Evolutionary conservation across 2,329 filamentous ascomycete species (phyloP), one percentile per base, ranked within the genome.

Genomic region (Emmonsiellopsis sp.): DNA sequence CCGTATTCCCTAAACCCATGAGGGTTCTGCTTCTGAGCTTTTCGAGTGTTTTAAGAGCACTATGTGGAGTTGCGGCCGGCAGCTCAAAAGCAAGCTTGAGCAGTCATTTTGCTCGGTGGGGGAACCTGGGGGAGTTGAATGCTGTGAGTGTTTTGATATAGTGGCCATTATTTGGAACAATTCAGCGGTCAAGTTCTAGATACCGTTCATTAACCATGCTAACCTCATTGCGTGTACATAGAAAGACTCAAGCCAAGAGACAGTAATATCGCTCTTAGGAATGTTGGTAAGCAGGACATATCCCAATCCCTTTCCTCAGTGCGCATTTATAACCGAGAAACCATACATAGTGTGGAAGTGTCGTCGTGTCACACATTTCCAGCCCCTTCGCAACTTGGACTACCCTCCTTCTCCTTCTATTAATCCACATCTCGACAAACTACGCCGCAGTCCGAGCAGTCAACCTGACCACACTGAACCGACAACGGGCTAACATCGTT

Each of bases 241-340:
- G 74, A 85, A 95, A 79, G 92, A 97, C 67, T 90, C 90, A 10
- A 94, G 88, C 59, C 93, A 97, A 72, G 93, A 97, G 71, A 97
- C 92, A 0, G 83, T 95, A 16, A 88, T 98, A 54, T 92, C 89
- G 2, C 76, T 97, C 30, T 57, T 95, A 35, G 93, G 93, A 2
- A 90, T 97, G 81, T 77, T 95, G 50, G 79, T 80, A 69, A 66
- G 75, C 65, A 40, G 46, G 42, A 38, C 3, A 8, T 4, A 7
- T 20, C 8, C 15, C 9, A 38, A 13, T 13, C 10, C 30, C 30
- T 47, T 31, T 55, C 38, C 3, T n/a, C 15, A 20, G 35, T 44
- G 8, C n/a, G 20, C 46, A 32, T 16, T 15, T 45, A 10, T 38
- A 38, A 51, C 42, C 32, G 34, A 43, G 34, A 31, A 31, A 13